A percentile compares a stretch with the other conserved stretches of the same genome.
These are phyloP conservation scores for Lentinula edodes DNA, from an alignment of 768 basidiomycete species.

Conservation along the genomic window DNA sequence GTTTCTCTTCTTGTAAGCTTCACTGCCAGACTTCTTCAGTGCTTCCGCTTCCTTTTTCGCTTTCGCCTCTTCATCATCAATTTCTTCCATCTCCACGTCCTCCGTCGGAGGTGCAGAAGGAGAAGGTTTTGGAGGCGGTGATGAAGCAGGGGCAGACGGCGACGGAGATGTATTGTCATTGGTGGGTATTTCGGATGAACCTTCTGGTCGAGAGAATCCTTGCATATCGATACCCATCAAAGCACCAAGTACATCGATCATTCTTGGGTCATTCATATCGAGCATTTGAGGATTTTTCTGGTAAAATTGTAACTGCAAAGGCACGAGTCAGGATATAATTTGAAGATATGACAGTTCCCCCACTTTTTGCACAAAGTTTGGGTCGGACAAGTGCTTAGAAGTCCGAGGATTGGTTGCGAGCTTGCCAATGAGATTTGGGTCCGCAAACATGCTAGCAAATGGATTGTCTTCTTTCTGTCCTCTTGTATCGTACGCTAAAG, in stretches of 20 bases:
- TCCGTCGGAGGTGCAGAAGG: conserved; percentile 29
- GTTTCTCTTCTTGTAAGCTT: conserved; percentile 81
- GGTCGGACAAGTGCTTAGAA: conserved; percentile 77
- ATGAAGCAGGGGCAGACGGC: conserved; percentile 33
- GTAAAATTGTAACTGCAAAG: conserved; percentile 51
- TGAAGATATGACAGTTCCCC: neutral
- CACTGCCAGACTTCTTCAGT: conserved; percentile 73
- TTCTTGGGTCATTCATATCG: conserved; percentile 73
- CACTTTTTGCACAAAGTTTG: conserved; percentile 71
- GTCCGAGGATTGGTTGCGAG: conserved; percentile 86
- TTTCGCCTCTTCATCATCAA: conserved; percentile 65
- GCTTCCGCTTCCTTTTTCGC: conserved; percentile 75
- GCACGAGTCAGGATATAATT: conserved; percentile 5
- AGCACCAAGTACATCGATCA: conserved; percentile 91
- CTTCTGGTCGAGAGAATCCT: conserved; percentile 79
- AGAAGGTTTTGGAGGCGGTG: conserved; percentile 40
- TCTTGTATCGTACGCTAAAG: conserved; percentile 25
- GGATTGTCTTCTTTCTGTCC: conserved; percentile 47
- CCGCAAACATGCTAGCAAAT: conserved; percentile 73
- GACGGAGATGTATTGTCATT: conserved; percentile 23
- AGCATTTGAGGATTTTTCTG: conserved; percentile 68
- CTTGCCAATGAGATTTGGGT: conserved; percentile 80
- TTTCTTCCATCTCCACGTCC: conserved; percentile 55
- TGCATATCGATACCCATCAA: conserved; percentile 92
- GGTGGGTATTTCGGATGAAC: conserved; percentile 63